Conservation (phyloP, 768 basidiomycete species). For the Pulveroboletus frians region DNA sequence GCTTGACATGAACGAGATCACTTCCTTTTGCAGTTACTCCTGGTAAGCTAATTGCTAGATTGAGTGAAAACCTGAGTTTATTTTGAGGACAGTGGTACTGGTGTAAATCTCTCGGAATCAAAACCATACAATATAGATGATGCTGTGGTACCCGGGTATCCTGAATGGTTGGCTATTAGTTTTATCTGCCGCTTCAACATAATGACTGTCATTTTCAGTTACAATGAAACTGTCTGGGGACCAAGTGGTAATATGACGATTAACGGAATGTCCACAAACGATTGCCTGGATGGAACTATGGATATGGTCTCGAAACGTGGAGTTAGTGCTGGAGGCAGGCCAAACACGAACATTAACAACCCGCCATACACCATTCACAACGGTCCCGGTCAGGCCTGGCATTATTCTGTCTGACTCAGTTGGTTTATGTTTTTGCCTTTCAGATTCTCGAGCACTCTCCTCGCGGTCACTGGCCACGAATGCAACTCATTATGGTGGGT, state of each 20-base stretch:
- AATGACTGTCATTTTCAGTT: background rate
- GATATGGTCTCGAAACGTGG: conserved; percentile 37
- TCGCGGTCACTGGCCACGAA: too few relatives aligned
- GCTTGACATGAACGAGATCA: conserved; percentile 67
- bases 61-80: background rate
- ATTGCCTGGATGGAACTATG: conserved; percentile 18
- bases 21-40: conserved; percentile 59
- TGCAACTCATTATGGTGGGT: too few relatives aligned
- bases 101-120: conserved; percentile 52
- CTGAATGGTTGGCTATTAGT: conserved; percentile 52
- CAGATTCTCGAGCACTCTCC: too few relatives aligned
- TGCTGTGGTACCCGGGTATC: conserved; percentile 51
- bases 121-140: conserved; percentile 50
- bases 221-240: too few relatives aligned
- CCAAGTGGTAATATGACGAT: too few relatives aligned
- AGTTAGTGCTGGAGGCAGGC: conserved; percentile 45
- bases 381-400: conserved; percentile 47
- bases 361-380: conserved; percentile 74
- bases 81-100: conserved; percentile 37
- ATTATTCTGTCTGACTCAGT: too few relatives aligned
- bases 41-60: conserved; percentile 33
- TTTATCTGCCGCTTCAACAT: background rate
- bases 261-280: conserved; percentile 54
- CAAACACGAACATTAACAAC: conserved; percentile 44
- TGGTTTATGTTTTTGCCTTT: too few relatives aligned